Conservation (phyloP, 2,329 filamentous ascomycete species). For the Botrytis elliptica region DNA sequence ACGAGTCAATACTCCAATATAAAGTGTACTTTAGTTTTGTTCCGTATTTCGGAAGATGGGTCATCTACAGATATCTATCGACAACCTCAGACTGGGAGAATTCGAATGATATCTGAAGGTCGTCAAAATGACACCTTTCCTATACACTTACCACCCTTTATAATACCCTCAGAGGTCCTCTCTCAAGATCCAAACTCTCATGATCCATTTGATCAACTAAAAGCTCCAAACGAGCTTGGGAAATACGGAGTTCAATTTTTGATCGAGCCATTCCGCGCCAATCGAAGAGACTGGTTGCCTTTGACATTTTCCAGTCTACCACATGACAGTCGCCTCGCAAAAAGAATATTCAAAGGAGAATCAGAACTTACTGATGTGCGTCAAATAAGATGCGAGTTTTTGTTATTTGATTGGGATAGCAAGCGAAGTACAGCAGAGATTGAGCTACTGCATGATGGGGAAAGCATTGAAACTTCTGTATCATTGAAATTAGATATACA, state of each 20-base stretch:
- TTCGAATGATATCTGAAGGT: neutral
- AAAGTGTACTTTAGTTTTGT: conserved; percentile 29
- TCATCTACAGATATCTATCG: conserved; percentile 18
- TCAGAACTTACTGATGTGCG: neutral
- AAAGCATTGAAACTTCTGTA: conserved; percentile 19
- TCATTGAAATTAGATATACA: conserved; percentile 26
- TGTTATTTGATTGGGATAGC: conserved; percentile 15
- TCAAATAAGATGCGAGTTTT: conserved; percentile 9
- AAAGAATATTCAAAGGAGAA: conserved; percentile 13
- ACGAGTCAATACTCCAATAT: conserved; percentile 25
- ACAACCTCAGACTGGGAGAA: conserved; percentile 12
- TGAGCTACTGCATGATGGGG: conserved; percentile 13
- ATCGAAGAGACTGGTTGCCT: conserved; percentile 31
- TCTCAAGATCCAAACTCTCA: conserved; percentile 1
- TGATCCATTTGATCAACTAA: neutral
- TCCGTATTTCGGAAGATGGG: conserved; percentile 27
- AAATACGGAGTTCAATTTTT: conserved; percentile 8
- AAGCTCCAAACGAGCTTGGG: neutral
- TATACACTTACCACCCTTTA: conserved; percentile 15
- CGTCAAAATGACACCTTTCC: neutral
- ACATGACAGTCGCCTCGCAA: conserved; percentile 6
- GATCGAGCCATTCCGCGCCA: conserved; percentile 11
- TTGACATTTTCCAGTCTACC: conserved; percentile 22
- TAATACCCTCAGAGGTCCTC: conserved; percentile 13
- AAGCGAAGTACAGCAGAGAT: neutral